Conservation (phyloP, 1,284 basidiomycete species). For the Puccinia novopanici region DNA sequence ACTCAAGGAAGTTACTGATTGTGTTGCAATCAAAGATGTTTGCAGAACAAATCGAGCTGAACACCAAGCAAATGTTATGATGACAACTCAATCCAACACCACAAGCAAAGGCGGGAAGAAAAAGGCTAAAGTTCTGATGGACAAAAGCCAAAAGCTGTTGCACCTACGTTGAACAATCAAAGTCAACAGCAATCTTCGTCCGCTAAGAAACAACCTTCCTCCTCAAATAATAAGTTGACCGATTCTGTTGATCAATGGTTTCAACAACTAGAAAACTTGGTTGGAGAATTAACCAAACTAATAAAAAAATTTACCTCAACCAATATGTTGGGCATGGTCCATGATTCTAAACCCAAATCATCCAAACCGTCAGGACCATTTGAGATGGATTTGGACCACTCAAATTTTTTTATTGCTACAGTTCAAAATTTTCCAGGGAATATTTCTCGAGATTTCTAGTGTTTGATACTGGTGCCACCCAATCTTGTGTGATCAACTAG, state of each 20-base stretch:
- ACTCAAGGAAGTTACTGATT: background rate
- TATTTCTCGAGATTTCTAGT: constrained; percentile 1
- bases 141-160: constrained; percentile 8
- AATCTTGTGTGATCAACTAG: constrained; percentile 1
- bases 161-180: background rate
- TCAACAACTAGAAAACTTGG: background rate
- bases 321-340: constrained; percentile 6
- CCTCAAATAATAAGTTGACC: background rate
- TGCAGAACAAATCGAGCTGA: background rate
- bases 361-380: background rate
- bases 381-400: background rate
- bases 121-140: background rate
- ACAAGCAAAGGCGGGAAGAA: background rate
- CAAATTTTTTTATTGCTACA: background rate
- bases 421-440: background rate
- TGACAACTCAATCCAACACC: background rate
- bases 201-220: background rate
- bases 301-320: constrained; percentile 7
- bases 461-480: constrained; percentile 1
- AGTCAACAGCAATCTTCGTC: no score
- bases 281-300: background rate
- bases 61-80: background rate
- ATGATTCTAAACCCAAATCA: background rate
- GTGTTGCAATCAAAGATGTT: background rate
- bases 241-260: background rate